Percentiles rank a stretch among this genome's conserved stretches.
Conservation (phyloP, 2,329 filamentous ascomycete genomes). For the Monilinia aucupariae region DNA sequence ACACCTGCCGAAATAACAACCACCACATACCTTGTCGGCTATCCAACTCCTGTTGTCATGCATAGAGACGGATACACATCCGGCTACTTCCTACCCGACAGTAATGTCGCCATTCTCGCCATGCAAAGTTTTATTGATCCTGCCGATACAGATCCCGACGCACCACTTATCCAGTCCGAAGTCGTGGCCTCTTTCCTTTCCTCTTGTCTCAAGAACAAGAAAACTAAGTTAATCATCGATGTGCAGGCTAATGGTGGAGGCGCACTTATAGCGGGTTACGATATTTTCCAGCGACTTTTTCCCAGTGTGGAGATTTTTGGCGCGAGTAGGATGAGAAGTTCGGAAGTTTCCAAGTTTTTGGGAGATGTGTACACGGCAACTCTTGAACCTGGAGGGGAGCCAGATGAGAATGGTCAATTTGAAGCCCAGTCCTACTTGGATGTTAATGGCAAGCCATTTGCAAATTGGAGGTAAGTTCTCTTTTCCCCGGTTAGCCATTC, state of each 20-base stretch:
- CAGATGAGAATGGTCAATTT: background rate
- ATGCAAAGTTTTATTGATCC: slow-evolving; percentile 24
- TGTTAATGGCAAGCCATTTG: slow-evolving; percentile 19
- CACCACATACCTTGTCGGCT: slow-evolving; percentile 21
- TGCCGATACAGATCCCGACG: slow-evolving; percentile 13
- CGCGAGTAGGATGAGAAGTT: slow-evolving; percentile 39
- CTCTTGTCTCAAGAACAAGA: slow-evolving; percentile 41
- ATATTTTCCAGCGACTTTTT: slow-evolving; percentile 42
- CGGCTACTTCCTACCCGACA: slow-evolving; percentile 28
- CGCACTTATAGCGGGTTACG: slow-evolving; percentile 41
- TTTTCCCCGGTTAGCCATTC: slow-evolving; percentile 14
- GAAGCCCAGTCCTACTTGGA: slow-evolving; percentile 5
- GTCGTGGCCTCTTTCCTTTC: slow-evolving; percentile 39
- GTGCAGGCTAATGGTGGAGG: slow-evolving; percentile 56
- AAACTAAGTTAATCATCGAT: slow-evolving; percentile 59
- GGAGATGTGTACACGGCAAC: slow-evolving; percentile 19
- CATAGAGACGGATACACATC: slow-evolving; percentile 25
- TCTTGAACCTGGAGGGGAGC: background rate
- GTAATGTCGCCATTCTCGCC: slow-evolving; percentile 29
- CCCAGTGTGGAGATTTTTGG: slow-evolving; percentile 22
- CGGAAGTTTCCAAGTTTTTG: slow-evolving; percentile 28
- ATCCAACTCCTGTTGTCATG: slow-evolving; percentile 28
- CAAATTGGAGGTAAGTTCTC: slow-evolving; percentile 18
- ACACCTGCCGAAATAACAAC: slow-evolving; percentile 4
- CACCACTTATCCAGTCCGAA: slow-evolving; percentile 27